Base-by-base conservation (phyloP, 768 basidiomycete species). In the Lactifluus piperatus region DNA sequence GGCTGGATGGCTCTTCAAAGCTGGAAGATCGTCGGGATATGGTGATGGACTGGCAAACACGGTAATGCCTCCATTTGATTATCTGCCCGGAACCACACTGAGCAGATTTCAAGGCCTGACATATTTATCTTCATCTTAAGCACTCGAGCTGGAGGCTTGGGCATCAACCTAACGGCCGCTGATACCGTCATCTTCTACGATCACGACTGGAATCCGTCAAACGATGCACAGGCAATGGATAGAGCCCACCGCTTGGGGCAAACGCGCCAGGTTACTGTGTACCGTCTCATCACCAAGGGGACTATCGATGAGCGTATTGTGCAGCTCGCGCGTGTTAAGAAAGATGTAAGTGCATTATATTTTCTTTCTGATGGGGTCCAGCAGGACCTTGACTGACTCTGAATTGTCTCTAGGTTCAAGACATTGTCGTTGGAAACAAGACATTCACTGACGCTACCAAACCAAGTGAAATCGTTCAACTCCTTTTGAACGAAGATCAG, bases 31-130 rank as follows among this genome's bases (percentile, higher is more conserved):
- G 97, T 66, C 81, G 97, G 57, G 97, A 98, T 71, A 98, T 99
- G 97, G 97, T 99, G 27, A 93, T 93, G 65, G 92, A 94, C 68
- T 99, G 95, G 95, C 97, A 99, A 71, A 95, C 94, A 39, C 84
- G 91, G 94, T 93, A 60, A 59, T 27, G 14, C 24, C 20, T n/a
- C n/a, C 30, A 81, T 72, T 44, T 43, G 4, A 36, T 32, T 5
- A 34, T 27, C 41, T 36, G 11, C 49, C 11, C 24, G 65, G 58
- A 50, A 7, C 20, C 24, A 37, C 24, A 26, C 49, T 57, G 22
- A 58, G 51, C 61, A n/a, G 11, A 37, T 14, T 56, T 53, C 22
- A 92, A 56, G 91, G 66, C 83, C 90, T 16, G 91, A 94, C 64
- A 88, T 92, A 51, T 94, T 93, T 67, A 80, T 92, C 46, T 94